These are phyloP conservation scores for Stentor roeselii DNA, from an alignment of 73 alveolate genomes.

Conservation along the genomic window DNA sequence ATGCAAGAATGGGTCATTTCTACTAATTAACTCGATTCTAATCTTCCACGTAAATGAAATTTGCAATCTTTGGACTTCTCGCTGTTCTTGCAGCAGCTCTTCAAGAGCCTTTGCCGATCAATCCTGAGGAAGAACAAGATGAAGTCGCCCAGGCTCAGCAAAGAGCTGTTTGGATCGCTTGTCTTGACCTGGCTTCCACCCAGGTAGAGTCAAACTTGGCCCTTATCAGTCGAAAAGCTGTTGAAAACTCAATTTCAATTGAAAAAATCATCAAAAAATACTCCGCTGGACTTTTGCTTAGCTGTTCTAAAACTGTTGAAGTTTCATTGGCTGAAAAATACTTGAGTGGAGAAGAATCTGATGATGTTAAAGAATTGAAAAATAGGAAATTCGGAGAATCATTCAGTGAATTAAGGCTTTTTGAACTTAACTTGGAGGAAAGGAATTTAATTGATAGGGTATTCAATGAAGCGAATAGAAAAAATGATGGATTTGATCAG, in stretches of 20 bases:
- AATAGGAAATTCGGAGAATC: no score
- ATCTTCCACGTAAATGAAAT: no score
- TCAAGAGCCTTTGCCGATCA: constrained; percentile 14
- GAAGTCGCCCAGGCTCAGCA: constrained; percentile 24
- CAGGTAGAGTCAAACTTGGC: background rate
- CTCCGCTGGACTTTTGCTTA: background rate
- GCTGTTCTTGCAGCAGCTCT: no score
- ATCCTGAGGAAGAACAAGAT: constrained; percentile 1
- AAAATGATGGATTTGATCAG: no score
- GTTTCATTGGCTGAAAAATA: background rate
- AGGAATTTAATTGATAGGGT: no score
- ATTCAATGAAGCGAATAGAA: no score
- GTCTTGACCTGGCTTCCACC: background rate
- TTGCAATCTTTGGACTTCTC: no score
- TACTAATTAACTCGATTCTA: no score
- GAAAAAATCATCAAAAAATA: background rate
- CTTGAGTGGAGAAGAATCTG: no score
- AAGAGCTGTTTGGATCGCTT: constrained; percentile 12
- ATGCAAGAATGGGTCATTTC: constrained; percentile 19
- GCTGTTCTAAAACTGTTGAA: constrained; percentile 1
- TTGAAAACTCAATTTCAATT: background rate
- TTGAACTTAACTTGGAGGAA: no score
- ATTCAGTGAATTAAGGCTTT: no score
- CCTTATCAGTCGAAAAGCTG: background rate
- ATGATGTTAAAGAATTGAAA: no score